A percentile compares a stretch with the other conserved stretches of the same genome.
phyloP scores from a whole-genome alignment of 1,284 basidiomycete species.

The Lentinula novae-zelandiae region DNA sequence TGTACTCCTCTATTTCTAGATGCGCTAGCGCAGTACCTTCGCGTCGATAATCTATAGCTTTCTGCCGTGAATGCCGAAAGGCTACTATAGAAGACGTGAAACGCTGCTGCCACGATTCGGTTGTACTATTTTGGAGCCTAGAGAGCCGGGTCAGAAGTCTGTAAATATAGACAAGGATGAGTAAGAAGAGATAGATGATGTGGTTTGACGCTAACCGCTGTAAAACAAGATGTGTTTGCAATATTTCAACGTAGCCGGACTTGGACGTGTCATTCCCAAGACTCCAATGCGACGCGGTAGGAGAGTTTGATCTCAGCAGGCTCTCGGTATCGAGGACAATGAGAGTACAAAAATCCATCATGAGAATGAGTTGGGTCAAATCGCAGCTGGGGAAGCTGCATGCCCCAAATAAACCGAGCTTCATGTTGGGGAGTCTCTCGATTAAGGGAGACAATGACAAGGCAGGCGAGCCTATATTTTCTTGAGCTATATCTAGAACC shows the following conservation, averaged over 20 bases:
- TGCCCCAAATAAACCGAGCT: constrained; percentile 50
- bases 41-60: constrained; percentile 18
- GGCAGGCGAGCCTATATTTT: not conserved
- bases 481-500: constrained; percentile 15
- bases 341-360: constrained; percentile 46
- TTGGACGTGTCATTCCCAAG: not conserved
- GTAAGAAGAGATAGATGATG: not conserved
- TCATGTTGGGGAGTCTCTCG: constrained; percentile 22
- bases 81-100: constrained; percentile 32
- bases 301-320: constrained; percentile 13
- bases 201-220: constrained; percentile 18
- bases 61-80: constrained; percentile 27
- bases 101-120: constrained; percentile 21
- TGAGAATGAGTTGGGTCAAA: constrained; percentile 45
- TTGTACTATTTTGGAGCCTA: constrained; percentile 5
- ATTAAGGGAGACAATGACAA: not conserved
- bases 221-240: constrained; percentile 20
- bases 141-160: constrained; percentile 19
- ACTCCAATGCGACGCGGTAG: not conserved
- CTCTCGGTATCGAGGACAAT: constrained; percentile 34
- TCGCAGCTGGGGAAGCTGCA: constrained; percentile 58
- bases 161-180: constrained; percentile 8
- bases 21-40: constrained; percentile 27
- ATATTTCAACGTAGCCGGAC: constrained; percentile 10
- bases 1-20: constrained; percentile 37